phyloP scores from a whole-genome alignment of 768 basidiomycete genomes.

The Lentinula lateritia region DNA sequence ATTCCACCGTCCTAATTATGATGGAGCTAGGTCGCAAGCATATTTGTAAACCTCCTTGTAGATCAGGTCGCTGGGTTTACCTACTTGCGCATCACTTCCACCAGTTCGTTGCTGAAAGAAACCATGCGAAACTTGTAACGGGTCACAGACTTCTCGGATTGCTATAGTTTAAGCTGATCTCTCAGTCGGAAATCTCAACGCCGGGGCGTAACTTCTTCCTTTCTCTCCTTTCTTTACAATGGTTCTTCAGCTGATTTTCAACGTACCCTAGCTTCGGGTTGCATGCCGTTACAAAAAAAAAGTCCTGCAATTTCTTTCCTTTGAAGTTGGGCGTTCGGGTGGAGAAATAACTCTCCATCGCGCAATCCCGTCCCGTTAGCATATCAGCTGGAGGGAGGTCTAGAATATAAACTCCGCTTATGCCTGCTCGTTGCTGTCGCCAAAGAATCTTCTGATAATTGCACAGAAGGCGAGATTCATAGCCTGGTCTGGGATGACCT shows the following conservation, averaged over 20 bases:
- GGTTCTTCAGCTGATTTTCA: neutral
- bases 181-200: neutral
- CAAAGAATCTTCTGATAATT: too few relatives aligned
- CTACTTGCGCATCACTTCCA: neutral
- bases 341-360: slow-evolving; percentile 21
- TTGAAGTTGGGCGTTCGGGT: neutral
- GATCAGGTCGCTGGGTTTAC: neutral
- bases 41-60: neutral
- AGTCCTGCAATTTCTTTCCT: slow-evolving; percentile 9
- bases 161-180: neutral
- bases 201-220: neutral
- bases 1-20: slow-evolving; percentile 1
- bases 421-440: too few relatives aligned
- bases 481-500: too few relatives aligned
- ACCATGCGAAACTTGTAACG: neutral
- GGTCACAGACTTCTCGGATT: neutral
- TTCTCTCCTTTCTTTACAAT: neutral
- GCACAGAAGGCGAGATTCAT: too few relatives aligned
- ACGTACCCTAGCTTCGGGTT: slow-evolving; percentile 5
- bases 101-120: neutral
- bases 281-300: slow-evolving; percentile 9
- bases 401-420: too few relatives aligned
- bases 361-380: slow-evolving; percentile 10
- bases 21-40: neutral
- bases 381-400: too few relatives aligned